A percentile compares a stretch with the other conserved stretches of the same genome.
Evolutionary conservation across 306 rosid genomes (phyloP).

Genomic region (Carpinus viminea): DNA sequence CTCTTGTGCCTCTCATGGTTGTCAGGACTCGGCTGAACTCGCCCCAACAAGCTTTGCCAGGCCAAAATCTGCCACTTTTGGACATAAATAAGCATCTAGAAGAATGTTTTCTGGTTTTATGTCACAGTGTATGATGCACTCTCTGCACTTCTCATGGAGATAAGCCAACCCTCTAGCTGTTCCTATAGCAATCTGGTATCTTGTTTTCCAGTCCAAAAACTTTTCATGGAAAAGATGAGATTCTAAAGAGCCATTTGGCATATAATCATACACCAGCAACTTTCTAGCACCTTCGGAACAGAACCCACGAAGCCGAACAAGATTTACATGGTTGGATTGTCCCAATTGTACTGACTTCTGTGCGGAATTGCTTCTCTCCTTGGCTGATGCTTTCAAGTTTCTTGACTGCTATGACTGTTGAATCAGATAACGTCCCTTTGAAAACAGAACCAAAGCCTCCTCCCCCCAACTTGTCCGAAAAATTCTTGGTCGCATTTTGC

Average conservation of each 20-base stretch:
- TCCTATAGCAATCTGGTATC: slow-evolving; percentile 45
- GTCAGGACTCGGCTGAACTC: slow-evolving; percentile 79
- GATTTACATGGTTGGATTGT: too few relatives aligned
- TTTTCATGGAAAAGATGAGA: slow-evolving; percentile 13
- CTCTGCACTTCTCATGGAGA: slow-evolving; percentile 58
- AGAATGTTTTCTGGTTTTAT: slow-evolving; percentile 71
- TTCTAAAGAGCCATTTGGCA: slow-evolving; percentile 31
- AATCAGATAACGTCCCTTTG: slow-evolving; percentile 73
- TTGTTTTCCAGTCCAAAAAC: slow-evolving; percentile 28
- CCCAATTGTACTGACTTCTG: too few relatives aligned
- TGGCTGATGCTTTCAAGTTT: too few relatives aligned
- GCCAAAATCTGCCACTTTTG: slow-evolving; percentile 64
- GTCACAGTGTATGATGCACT: slow-evolving; percentile 60
- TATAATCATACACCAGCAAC: slow-evolving; percentile 9
- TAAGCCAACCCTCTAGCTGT: slow-evolving; percentile 54
- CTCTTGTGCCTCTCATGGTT: slow-evolving; percentile 94
- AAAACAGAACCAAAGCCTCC: slow-evolving; percentile 91
- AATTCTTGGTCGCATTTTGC: too few relatives aligned
- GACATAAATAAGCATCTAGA: slow-evolving; percentile 34
- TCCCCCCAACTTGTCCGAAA: too few relatives aligned
- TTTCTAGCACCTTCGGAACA: too few relatives aligned
- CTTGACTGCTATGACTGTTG: slow-evolving; percentile 61
- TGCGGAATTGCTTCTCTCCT: too few relatives aligned
- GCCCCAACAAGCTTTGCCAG: slow-evolving; percentile 52
- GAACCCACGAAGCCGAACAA: too few relatives aligned